Conservation (phyloP, 192 early-diverging fungal genomes). For the Backusella sp. region DNA sequence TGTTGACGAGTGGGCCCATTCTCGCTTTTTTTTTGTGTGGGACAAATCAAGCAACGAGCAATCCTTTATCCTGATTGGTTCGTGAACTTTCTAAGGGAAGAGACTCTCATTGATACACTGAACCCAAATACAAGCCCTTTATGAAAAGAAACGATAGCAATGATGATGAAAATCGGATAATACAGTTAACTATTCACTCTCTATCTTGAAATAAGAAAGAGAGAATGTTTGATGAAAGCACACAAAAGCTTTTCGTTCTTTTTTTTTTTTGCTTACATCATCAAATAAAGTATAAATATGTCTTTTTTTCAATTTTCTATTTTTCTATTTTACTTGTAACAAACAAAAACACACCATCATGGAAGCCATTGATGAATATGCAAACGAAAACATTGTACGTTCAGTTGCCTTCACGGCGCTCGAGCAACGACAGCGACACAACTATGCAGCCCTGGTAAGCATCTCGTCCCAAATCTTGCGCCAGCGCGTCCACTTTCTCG, state of each 20-base stretch:
- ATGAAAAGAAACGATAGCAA: neutral
- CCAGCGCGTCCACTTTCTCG: conserved; percentile 28
- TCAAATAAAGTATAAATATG: neutral
- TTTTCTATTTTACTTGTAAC: neutral
- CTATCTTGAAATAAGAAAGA: too few species aligned
- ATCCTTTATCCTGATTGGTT: neutral
- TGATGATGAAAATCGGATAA: too few species aligned
- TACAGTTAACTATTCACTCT: too few species aligned
- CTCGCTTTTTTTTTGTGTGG: neutral
- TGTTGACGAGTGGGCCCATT: neutral
- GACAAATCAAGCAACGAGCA: neutral
- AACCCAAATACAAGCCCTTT: neutral
- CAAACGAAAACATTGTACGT: conserved; percentile 37
- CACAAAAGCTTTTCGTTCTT: too few species aligned
- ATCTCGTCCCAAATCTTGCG: conserved; percentile 31
- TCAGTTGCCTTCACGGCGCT: conserved; percentile 35
- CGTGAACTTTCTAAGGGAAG: neutral
- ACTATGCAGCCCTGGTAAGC: conserved; percentile 21
- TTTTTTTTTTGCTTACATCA: neutral
- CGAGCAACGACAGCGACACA: conserved; percentile 28
- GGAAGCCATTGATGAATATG: conserved; percentile 43
- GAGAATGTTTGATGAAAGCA: too few species aligned
- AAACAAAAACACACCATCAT: conserved; percentile 1
- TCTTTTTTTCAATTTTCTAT: neutral
- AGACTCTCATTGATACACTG: neutral